A percentile compares a stretch with the other conserved stretches of the same genome.
Conservation (phyloP, 2,329 filamentous ascomycete species). For the Polytolypa hystricis region DNA sequence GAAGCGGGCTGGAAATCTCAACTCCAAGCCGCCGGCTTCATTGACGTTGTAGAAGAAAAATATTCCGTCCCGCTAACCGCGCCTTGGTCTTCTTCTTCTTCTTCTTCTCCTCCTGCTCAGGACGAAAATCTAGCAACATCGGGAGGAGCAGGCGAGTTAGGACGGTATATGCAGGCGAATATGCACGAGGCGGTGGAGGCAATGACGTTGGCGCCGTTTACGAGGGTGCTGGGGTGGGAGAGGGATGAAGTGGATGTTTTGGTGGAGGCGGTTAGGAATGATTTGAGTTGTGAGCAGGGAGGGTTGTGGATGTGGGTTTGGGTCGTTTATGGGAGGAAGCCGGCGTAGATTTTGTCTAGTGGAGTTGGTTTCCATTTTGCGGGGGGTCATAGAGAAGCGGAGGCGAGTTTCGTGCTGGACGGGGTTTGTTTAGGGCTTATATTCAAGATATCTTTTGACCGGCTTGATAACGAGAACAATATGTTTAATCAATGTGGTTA, state of each 20-base stretch:
- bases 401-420: background rate
- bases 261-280: conserved; percentile 4
- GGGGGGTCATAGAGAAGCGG: background rate
- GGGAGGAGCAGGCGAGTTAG: conserved; percentile 3
- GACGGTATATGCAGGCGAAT: conserved; percentile 4
- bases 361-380: background rate
- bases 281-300: conserved; percentile 2
- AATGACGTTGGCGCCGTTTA: conserved; percentile 10
- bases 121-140: background rate
- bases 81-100: too few relatives aligned
- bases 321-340: conserved; percentile 9
- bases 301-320: conserved; percentile 10
- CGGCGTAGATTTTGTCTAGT: too few relatives aligned
- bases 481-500: background rate
- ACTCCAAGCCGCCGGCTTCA: conserved; percentile 23
- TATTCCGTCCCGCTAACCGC: too few relatives aligned
- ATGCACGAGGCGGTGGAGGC: conserved; percentile 11
- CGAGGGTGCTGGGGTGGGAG: conserved; percentile 7
- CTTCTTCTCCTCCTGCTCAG: too few relatives aligned
- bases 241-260: conserved; percentile 8
- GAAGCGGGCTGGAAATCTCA: conserved; percentile 19
- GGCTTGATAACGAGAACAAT: background rate
- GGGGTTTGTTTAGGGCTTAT: background rate
- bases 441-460: background rate
- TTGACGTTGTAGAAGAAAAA: conserved; percentile 23